Base-by-base conservation (phyloP, 805 yeast species). In the Barnettozyma populi region DNA sequence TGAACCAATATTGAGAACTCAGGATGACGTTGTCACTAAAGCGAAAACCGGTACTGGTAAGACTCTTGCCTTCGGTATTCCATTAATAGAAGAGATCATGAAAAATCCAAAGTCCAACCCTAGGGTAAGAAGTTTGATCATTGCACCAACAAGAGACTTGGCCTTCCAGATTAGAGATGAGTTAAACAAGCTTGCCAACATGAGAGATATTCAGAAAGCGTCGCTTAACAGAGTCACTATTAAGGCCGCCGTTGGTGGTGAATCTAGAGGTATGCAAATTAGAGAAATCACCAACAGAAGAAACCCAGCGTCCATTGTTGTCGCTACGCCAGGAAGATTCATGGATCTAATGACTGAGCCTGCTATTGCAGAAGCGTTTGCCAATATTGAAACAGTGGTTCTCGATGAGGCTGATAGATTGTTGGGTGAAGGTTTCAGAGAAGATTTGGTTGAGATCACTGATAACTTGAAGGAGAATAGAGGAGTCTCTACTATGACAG, bases 1-100 rank as follows among this genome's bases (percentile, higher is more conserved):
- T 40, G 69, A 73, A 42, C 84, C 86, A 20, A 73, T 79, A 37
- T 66, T 85, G 36, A 59, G 69, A 14, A 69, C 71, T 36, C 69
- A 74, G n/a, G 64, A 72, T 16, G 90, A 92, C 54, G 72, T 88
- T 38, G 88, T 90, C 20, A 90, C 89, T 35, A 75, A 95, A 59
- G 97, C 97, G 24, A 88, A 88, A 64, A 90, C 97, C 4, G 97
- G 97, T 63, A 90, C 97, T 2, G 97, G 97, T 60, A 90, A 90
- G 65, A 90, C 97, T 0, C 79, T 86, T 52, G 95, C 97, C 0
- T 90, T 88, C 64, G 84, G 90, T 51, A 71, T 90, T 38, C 97
- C 97, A 2, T 69, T 86, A 11, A 68, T 88, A 41, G 85, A 88
- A 60, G 75, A 78, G 67, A 75, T 49, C 54, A 70, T 60, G 67